Evolutionary conservation across 1,139 yeast species (phyloP).

Genomic region (Taphrina flavorubra): DNA sequence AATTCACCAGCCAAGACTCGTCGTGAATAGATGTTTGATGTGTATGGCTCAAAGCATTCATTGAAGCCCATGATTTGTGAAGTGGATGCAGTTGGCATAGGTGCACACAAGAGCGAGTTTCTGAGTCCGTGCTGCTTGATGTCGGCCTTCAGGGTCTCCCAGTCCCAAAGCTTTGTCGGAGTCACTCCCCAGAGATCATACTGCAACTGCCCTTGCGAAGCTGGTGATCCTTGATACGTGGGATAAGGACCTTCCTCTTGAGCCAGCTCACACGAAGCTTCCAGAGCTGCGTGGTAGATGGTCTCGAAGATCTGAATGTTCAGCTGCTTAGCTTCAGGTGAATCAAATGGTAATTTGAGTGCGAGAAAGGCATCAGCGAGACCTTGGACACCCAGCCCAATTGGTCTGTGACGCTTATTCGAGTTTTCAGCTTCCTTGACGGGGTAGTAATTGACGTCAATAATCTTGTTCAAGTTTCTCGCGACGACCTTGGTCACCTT

Average conservation of each 20-base stretch:
- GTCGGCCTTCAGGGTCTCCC: conserved; percentile 71
- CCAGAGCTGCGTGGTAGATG: conserved; percentile 83
- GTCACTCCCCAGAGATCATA: conserved; percentile 80
- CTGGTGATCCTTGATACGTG: conserved; percentile 77
- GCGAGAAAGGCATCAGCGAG: conserved; percentile 83
- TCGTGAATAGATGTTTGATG: conserved; percentile 84
- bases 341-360: conserved; percentile 79
- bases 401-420: conserved; percentile 79
- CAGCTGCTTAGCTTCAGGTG: conserved; percentile 69
- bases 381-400: conserved; percentile 90
- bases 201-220: conserved; percentile 77
- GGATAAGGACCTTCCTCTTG: conserved; percentile 67
- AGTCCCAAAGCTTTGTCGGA: conserved; percentile 74
- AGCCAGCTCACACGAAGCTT: conserved; percentile 79
- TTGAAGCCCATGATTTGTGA: conserved; percentile 88
- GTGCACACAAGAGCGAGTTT: conserved; percentile 83
- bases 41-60: conserved; percentile 90
- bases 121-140: conserved; percentile 70
- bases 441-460: conserved; percentile 81
- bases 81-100: conserved; percentile 95
- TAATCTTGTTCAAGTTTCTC: conserved; percentile 73
- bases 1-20: conserved; percentile 88
- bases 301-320: conserved; percentile 87
- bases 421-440: conserved; percentile 70
- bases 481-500: conserved; percentile 74